phyloP scores from a whole-genome alignment of 345 rosid species.

The Nasturtium officinale region DNA sequence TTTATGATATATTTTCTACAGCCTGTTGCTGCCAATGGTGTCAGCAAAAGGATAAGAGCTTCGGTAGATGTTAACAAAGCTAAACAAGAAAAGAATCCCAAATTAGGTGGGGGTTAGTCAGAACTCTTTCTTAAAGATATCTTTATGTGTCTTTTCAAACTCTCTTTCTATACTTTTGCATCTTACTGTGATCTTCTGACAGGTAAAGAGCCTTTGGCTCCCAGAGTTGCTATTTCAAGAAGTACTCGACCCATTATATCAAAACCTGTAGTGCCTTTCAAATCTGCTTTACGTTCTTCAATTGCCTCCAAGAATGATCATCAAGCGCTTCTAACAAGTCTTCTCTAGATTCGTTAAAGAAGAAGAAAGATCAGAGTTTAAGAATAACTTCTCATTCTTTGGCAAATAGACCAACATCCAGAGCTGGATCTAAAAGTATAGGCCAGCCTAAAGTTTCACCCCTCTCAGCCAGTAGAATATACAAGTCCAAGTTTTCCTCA shows the following conservation, averaged over 20 bases:
- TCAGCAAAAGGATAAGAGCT: constrained; percentile 51
- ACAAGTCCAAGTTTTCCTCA: constrained; percentile 54
- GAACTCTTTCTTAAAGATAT: constrained; percentile 6
- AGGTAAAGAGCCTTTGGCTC: constrained; percentile 52
- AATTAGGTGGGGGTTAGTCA: constrained; percentile 45
- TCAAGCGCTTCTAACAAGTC: constrained; percentile 51
- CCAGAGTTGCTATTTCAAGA: constrained; percentile 45
- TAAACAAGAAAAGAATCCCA: constrained; percentile 58
- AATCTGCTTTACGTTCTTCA: constrained; percentile 53
- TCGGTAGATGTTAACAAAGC: constrained; percentile 54
- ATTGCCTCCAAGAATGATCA: constrained; percentile 54
- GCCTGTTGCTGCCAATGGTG: constrained; percentile 49
- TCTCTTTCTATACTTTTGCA: constrained; percentile 21
- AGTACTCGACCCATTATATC: constrained; percentile 48
- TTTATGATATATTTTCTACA: constrained; percentile 41
- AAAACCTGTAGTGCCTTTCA: constrained; percentile 50
- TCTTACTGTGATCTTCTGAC: constrained; percentile 41
- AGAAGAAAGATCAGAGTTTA: constrained; percentile 46
- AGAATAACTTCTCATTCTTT: constrained; percentile 44
- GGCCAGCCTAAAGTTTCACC: constrained; percentile 45
- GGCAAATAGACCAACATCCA: constrained; percentile 42
- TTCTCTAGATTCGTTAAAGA: constrained; percentile 44
- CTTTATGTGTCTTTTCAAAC: neutral
- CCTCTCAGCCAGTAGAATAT: constrained; percentile 50
- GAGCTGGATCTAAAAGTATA: constrained; percentile 48